Conservation (phyloP, 495 filamentous ascomycete genomes). For the Penicillium paxilli region DNA sequence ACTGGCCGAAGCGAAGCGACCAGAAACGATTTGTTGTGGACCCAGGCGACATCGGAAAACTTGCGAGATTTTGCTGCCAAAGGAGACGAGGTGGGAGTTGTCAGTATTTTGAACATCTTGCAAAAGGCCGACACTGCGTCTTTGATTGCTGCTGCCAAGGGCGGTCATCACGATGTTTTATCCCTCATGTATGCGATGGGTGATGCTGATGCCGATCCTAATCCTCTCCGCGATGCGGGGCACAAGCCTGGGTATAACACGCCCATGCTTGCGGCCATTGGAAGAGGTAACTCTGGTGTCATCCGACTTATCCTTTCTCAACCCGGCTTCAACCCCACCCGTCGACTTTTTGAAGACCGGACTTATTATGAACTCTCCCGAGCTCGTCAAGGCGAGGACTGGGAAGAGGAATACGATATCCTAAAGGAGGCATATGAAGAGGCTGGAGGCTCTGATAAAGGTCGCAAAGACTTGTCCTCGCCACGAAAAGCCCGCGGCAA, state of each 20-base stretch:
- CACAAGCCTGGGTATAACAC: constrained; percentile 65
- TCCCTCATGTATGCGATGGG: constrained; percentile 83
- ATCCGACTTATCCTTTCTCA: constrained; percentile 78
- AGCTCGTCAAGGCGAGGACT: constrained; percentile 77
- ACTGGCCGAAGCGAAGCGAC: constrained; percentile 60
- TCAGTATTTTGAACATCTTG: constrained; percentile 73
- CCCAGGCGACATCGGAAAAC: constrained; percentile 64
- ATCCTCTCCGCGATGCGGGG: constrained; percentile 49
- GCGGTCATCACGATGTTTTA: constrained; percentile 84
- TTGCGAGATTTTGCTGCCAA: constrained; percentile 77
- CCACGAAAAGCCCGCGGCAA: constrained; percentile 60
- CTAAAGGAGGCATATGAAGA: constrained; percentile 78
- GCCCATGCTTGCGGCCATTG: constrained; percentile 92
- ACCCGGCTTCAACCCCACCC: constrained; percentile 74
- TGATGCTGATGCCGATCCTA: constrained; percentile 75
- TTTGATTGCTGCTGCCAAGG: constrained; percentile 86
- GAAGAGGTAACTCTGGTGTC: constrained; percentile 81
- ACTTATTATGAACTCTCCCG: constrained; percentile 84
- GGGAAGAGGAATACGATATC: constrained; percentile 85
- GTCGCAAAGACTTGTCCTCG: constrained; percentile 37
- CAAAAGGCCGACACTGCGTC: constrained; percentile 80
- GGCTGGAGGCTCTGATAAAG: constrained; percentile 45
- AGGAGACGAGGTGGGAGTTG: constrained; percentile 79
- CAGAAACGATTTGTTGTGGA: constrained; percentile 61
- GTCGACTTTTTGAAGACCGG: constrained; percentile 62